Base-by-base conservation (phyloP, 768 basidiomycete genomes). In the Clitopilus hobsonii region DNA sequence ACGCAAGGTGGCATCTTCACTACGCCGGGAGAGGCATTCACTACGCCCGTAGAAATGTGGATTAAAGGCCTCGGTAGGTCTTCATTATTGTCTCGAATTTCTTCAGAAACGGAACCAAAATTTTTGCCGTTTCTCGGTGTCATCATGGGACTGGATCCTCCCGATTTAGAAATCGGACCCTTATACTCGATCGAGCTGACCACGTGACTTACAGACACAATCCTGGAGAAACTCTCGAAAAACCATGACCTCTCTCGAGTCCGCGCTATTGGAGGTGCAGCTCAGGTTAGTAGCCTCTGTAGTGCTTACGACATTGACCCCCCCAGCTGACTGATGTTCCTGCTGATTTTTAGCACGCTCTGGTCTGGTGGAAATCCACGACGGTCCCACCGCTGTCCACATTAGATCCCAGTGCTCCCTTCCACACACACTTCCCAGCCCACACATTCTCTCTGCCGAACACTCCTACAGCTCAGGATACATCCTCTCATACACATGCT, bases 1-100 rank as follows among this genome's bases (percentile, higher is more conserved):
- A 94, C 90, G 0, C 86, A 89, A 57, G 89, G 89, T 48, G 91
- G 91, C 5, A 88, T 93, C 56, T 91, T 91, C 69, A 91, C 88
- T 41, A 89, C 88, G 0, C 87, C 88, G 3, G 89, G 89, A 26
- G 90, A 93, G 69, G 89, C 89, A 22, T 91, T 88, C 65, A 92
- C 89, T 32, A 91, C 91, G 6, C 91, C 91, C 1, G 80, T 94
- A 47, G 91, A 94, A 63, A 91, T 93, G 88, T 93, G 91, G 91
- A 84, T 91, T 53, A 91, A 89, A 67, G 88, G 79, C 14, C 80
- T 94, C 50, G 91, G 91, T 91, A 68, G 70, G 86, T 73, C 54
- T 56, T 57, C 14, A 49, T 57, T 54, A 51, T 53, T 61, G 53
- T 55, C 58, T 60, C 63, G 65, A 63, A 61, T 52, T 54, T 56